Base-by-base conservation (phyloP, 1,139 yeast genomes). In the Kodamaea sp. region DNA sequence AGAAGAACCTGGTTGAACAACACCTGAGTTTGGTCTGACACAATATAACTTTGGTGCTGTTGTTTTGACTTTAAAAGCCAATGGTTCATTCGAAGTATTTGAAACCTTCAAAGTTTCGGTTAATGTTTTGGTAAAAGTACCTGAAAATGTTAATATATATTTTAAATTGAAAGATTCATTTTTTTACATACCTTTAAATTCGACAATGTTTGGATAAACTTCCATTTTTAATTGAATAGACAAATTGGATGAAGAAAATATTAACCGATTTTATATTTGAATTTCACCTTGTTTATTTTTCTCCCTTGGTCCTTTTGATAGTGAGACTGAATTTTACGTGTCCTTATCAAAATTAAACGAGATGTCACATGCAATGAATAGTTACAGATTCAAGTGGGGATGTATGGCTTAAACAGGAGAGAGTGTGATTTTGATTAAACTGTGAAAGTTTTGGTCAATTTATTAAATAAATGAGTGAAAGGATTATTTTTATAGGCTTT, bases 21-120 rank as follows among this genome's bases (percentile, higher is more conserved):
- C 66, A 24, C 95, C 79, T 41, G 97, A 94, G 62, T 90, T 92
- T 44, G 98, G 98, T 65, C 96, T 83, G 40, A 92, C 97, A 63
- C 96, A 87, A 70, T 90, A 87, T 61, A 88, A 75, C 63, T 87
- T 90, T 43, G 99, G 99, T 9, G 97, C 97, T 7, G 99, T 92
- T 36, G 99, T 92, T 67, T 92, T 94, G 57, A 94, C 97, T 70
- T 94, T 94, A 73, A 88, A 92, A 26, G 96, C 96, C 55, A 78
- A 66, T 36, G 84, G 75, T 30, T 79, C 67, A 26, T 67, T 60
- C 22, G 87, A 65, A 41, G 78, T 75, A 67, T 92, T 92, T 43
- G 77, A 70, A 54, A 90, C 78, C 38, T 75, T 69, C 57, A 88
- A 77, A 48, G 75, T 70, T 58, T 82, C 84, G 20, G 94, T 82